These are phyloP conservation scores for Claviceps arundinis DNA, from an alignment of 2,329 filamentous ascomycete species.

Conservation along the genomic window DNA sequence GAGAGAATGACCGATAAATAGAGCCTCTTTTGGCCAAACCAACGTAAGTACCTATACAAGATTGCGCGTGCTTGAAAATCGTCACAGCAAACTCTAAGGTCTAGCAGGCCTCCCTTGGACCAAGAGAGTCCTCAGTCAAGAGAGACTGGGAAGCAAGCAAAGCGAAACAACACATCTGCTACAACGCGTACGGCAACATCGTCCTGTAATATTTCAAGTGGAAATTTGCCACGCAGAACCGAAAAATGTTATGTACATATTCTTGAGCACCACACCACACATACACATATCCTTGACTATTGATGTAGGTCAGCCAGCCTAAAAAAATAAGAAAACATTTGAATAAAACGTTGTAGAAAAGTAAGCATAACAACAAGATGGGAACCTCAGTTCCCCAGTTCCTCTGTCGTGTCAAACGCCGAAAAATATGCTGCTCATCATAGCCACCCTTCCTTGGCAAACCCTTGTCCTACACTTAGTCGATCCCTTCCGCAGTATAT, in stretches of 20 bases:
- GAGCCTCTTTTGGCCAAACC: too few relatives aligned
- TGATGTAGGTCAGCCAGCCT: background rate
- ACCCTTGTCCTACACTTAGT: too few relatives aligned
- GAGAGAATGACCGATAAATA: too few relatives aligned
- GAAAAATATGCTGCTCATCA: conserved; percentile 1
- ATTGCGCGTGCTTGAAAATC: too few relatives aligned
- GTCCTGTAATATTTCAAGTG: background rate
- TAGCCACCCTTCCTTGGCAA: background rate
- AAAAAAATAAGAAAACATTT: background rate
- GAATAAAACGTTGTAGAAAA: background rate
- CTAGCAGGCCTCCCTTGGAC: background rate
- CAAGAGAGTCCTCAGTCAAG: background rate
- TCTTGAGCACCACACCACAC: background rate
- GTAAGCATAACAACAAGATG: background rate
- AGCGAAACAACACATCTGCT: background rate
- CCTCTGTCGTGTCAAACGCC: conserved; percentile 1
- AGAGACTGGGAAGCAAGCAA: background rate
- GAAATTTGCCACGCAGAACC: background rate
- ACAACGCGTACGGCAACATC: background rate
- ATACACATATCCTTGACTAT: background rate
- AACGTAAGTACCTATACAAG: too few relatives aligned
- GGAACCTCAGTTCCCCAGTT: background rate
- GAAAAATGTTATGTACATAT: background rate
- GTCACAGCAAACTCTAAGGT: too few relatives aligned
- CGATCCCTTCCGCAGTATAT: too few relatives aligned